These are phyloP conservation scores for Phytopythium mirpurense DNA, from an alignment of 352 stramenopile species.

Conservation along the genomic window DNA sequence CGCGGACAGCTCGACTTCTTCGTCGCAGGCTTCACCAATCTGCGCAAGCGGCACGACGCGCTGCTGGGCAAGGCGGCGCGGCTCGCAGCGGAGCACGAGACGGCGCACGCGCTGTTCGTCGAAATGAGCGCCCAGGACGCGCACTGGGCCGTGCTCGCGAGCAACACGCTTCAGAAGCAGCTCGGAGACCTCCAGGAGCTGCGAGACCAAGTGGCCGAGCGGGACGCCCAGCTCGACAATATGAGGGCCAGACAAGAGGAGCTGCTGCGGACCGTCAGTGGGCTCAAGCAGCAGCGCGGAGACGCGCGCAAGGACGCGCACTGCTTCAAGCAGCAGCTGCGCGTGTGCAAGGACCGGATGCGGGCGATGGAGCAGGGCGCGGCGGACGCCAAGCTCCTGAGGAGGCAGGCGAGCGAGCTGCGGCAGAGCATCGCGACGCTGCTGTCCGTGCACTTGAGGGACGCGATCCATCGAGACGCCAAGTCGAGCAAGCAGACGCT, in stretches of 20 bases:
- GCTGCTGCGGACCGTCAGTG: slow-evolving; percentile 29
- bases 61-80: slow-evolving; percentile 45
- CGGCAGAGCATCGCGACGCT: slow-evolving; percentile 33
- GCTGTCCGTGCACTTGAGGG: slow-evolving; percentile 28
- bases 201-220: slow-evolving; percentile 17
- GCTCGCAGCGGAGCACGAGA: slow-evolving; percentile 61
- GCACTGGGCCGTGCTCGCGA: slow-evolving; percentile 46
- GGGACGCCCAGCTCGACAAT: slow-evolving; percentile 15
- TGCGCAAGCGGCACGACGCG: slow-evolving; percentile 57
- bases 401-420: slow-evolving; percentile 30
- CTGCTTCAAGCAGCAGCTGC: slow-evolving; percentile 55
- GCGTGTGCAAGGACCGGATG: slow-evolving; percentile 37
- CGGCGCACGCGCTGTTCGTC: slow-evolving; percentile 45
- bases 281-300: slow-evolving; percentile 43
- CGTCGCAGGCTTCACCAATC: slow-evolving; percentile 64
- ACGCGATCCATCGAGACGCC: slow-evolving; percentile 42
- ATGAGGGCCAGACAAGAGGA: slow-evolving; percentile 32
- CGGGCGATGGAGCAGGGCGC: slow-evolving; percentile 19
- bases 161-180: slow-evolving; percentile 36
- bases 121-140: slow-evolving; percentile 55
- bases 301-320: slow-evolving; percentile 51
- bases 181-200: slow-evolving; percentile 32
- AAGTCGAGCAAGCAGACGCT: slow-evolving; percentile 54
- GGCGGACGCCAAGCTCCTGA: slow-evolving; percentile 35
- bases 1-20: slow-evolving; percentile 73